Base-by-base conservation (phyloP, 2,329 filamentous ascomycete genomes). In the Lizonia empirigonia region DNA sequence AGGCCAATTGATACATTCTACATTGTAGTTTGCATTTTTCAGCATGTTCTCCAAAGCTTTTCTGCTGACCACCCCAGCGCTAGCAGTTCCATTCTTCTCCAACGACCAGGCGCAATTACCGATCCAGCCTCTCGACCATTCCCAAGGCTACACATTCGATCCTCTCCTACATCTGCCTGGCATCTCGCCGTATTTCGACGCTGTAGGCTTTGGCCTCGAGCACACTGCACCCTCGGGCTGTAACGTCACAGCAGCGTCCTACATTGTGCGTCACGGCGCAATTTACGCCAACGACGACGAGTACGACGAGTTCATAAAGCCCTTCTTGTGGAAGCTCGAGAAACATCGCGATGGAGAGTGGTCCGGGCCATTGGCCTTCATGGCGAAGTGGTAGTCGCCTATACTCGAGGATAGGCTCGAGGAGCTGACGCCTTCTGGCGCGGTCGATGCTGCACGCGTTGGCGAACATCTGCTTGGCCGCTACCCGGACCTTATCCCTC, bases 381-480 rank as follows among this genome's bases (percentile, higher is more conserved):
- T 87, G 41, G 69, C 73, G 2, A 74, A 72, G 23, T 87, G 84
- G 84, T 73, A 75, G 8, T 74, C 80, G 0, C 85, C 85, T 2
- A 72, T 85, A 33, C 77, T 72, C 37, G 74, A 82, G 18, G 78
- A 81, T 10, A 82, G 82, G 56, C 70, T 78, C 2, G 64, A 68
- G 26, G 60, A 68, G 10, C 46, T 68, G 40, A 67, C 65, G 10
- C 65, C 65, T 2, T 64, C 60, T 9, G 66, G 66, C 20, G 66
- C 65, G 0, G 81, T 83, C 50, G 74, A 84, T 7, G 69, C 86
- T 29, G 84, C 83, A 24, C 76, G 79, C 20, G 80, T 84, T 8
- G 84, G 85, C n/a, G 76, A 75, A 36, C 82, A 85, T 8, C 83
- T 88, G 45, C 72, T 81, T 7, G 78, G 79, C 0, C 79, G 85